A percentile compares a stretch with the other conserved stretches of the same genome.
Evolutionary conservation across 257 asterid species (phyloP).

Genomic region (Linaria vulgaris): DNA sequence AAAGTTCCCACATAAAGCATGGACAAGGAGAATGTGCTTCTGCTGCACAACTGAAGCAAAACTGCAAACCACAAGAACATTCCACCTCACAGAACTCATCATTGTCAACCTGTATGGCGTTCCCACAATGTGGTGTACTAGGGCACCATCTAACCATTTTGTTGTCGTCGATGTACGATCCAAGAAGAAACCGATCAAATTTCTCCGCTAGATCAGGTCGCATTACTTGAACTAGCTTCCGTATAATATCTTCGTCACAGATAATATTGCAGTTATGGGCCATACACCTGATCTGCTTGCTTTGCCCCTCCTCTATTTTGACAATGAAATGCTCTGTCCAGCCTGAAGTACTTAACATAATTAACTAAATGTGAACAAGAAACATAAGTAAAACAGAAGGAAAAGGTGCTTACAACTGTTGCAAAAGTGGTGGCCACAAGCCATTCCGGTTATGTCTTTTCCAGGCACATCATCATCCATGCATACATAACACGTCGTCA

Average conservation of each 20-base stretch:
- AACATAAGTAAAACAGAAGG: background rate
- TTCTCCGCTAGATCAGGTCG: constrained; percentile 74
- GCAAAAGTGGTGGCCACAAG: constrained; percentile 87
- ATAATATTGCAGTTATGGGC: constrained; percentile 85
- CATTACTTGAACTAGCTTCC: constrained; percentile 53
- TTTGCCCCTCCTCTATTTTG: constrained; percentile 88
- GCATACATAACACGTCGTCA: constrained; percentile 64
- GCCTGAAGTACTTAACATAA: constrained; percentile 41
- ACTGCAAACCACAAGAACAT: constrained; percentile 87
- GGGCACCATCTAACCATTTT: constrained; percentile 97
- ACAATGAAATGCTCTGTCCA: constrained; percentile 94
- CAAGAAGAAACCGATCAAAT: constrained; percentile 80
- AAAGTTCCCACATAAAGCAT: constrained; percentile 83
- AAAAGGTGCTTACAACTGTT: constrained; percentile 61
- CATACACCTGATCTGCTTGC: constrained; percentile 89
- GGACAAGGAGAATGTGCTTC: constrained; percentile 96
- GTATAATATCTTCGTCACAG: constrained; percentile 73
- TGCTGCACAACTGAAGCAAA: constrained; percentile 79
- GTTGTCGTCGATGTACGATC: constrained; percentile 90
- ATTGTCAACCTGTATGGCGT: constrained; percentile 75
- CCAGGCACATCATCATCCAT: constrained; percentile 72
- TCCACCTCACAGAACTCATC: constrained; percentile 85
- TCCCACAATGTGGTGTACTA: constrained; percentile 88
- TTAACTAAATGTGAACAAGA: background rate
- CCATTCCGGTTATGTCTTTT: constrained; percentile 65